Percentiles rank a stretch among this genome's conserved stretches.
phyloP scores from a whole-genome alignment of 2,329 filamentous ascomycete species.

The Verticillium dahliae region DNA sequence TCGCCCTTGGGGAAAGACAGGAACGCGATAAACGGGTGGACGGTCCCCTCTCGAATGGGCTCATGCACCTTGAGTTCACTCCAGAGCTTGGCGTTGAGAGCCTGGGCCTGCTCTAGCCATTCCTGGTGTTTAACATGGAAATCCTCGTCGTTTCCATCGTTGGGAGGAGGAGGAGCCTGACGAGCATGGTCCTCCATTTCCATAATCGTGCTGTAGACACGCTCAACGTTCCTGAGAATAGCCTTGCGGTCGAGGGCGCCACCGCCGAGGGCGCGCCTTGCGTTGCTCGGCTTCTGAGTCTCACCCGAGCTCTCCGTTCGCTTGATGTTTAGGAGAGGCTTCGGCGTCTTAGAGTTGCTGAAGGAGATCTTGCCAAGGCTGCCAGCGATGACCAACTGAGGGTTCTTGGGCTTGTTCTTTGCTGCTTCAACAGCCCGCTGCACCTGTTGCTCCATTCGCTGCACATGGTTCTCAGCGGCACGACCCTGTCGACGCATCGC shows the following conservation, averaged over 20 bases:
- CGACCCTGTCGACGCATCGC: constrained; percentile 68
- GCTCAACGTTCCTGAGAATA: constrained; percentile 79
- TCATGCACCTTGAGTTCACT: constrained; percentile 84
- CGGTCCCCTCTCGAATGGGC: constrained; percentile 69
- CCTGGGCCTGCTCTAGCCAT: constrained; percentile 66
- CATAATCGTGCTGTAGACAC: constrained; percentile 84
- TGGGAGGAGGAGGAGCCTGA: constrained; percentile 58
- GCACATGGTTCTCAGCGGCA: constrained; percentile 92
- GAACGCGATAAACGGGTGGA: constrained; percentile 94
- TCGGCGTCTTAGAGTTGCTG: constrained; percentile 96
- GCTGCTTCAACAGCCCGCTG: constrained; percentile 95
- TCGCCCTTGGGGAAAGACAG: constrained; percentile 93
- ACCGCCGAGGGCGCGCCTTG: constrained; percentile 30
- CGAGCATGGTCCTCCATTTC: constrained; percentile 90
- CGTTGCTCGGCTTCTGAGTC: constrained; percentile 42
- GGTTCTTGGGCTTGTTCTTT: constrained; percentile 96
- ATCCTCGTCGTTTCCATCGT: constrained; percentile 59
- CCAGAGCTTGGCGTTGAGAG: constrained; percentile 80
- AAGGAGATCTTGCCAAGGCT: constrained; percentile 97
- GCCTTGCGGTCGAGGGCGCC: constrained; percentile 69
- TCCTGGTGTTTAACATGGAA: constrained; percentile 69
- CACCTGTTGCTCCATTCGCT: constrained; percentile 98
- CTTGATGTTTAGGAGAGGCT: constrained; percentile 92
- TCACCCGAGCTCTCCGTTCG: constrained; percentile 65
- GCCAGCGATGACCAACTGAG: constrained; percentile 91